A percentile compares a stretch with the other conserved stretches of the same genome.
Conservation (phyloP, 2,329 filamentous ascomycete species). For the Fusarium lateritium region DNA sequence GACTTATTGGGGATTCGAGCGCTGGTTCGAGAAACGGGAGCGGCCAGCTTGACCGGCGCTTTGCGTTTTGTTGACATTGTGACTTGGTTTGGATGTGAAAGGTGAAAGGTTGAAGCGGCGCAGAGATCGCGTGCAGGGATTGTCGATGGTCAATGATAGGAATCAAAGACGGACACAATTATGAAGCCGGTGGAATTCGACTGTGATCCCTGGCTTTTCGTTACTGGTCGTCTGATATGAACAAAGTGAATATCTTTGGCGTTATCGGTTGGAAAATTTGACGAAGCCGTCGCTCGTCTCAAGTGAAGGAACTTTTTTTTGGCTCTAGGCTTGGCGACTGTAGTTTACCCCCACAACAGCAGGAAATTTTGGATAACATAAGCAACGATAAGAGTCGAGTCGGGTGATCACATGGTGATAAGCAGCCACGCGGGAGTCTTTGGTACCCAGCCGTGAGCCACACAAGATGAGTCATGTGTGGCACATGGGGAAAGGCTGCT, state of each 20-base stretch:
- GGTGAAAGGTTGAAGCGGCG: conserved; percentile 24
- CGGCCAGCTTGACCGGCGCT: conserved; percentile 69
- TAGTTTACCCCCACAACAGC: conserved; percentile 39
- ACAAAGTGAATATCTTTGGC: conserved; percentile 34
- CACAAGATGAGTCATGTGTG: conserved; percentile 36
- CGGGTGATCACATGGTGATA: conserved; percentile 38
- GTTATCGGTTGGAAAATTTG: conserved; percentile 55
- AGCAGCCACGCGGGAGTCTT: background rate
- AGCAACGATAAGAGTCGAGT: conserved; percentile 40
- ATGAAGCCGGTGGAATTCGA: background rate
- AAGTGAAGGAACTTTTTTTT: conserved; percentile 55
- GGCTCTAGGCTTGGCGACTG: conserved; percentile 31
- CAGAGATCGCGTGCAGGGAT: conserved; percentile 38
- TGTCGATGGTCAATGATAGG: conserved; percentile 13
- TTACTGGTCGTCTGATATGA: conserved; percentile 11
- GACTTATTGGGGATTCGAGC: conserved; percentile 66
- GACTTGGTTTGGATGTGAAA: conserved; percentile 19
- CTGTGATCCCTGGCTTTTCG: background rate
- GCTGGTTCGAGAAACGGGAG: conserved; percentile 67
- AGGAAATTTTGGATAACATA: conserved; percentile 42
- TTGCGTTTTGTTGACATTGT: conserved; percentile 74
- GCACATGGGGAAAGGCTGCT: conserved; percentile 12
- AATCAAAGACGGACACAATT: conserved; percentile 1
- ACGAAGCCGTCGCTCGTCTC: conserved; percentile 47
- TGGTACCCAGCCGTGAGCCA: background rate